phyloP scores from a whole-genome alignment of 2,329 filamentous ascomycete genomes.

The Stromatinia cepivora region DNA sequence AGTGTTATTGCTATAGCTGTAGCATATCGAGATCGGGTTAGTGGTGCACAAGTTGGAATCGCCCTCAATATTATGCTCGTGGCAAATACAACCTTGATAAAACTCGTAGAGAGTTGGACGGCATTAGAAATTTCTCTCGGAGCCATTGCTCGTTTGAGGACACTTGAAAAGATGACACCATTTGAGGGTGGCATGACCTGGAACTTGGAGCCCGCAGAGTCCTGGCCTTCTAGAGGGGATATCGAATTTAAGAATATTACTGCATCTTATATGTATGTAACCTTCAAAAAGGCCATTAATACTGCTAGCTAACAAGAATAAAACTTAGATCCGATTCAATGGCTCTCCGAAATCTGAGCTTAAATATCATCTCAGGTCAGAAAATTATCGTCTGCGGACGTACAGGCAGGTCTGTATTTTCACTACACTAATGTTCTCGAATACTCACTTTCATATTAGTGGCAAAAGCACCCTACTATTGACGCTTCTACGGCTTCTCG shows the following conservation, averaged over 20 bases:
- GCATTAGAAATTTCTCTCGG: conserved; percentile 59
- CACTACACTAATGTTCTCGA: background rate
- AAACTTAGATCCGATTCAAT: background rate
- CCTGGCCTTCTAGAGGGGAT: conserved; percentile 42
- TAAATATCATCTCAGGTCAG: conserved; percentile 51
- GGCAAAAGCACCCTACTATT: conserved; percentile 19
- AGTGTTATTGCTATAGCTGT: conserved; percentile 31
- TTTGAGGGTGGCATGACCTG: conserved; percentile 39
- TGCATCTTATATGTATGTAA: conserved; percentile 37
- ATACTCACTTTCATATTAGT: background rate
- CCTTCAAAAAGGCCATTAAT: background rate
- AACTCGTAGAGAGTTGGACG: conserved; percentile 51
- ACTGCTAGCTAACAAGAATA: background rate
- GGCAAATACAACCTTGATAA: conserved; percentile 30
- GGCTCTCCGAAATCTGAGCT: conserved; percentile 41
- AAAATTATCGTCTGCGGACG: conserved; percentile 55
- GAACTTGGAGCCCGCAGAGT: conserved; percentile 24
- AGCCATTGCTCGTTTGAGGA: conserved; percentile 55
- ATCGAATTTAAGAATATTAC: conserved; percentile 41
- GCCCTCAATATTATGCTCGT: conserved; percentile 35
- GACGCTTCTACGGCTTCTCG: conserved; percentile 11
- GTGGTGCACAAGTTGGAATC: conserved; percentile 32
- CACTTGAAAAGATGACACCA: conserved; percentile 48
- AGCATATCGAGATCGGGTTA: conserved; percentile 24
- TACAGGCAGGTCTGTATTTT: conserved; percentile 46